phyloP scores from a whole-genome alignment of 805 yeast species.

The Monosporozyma solicola region DNA sequence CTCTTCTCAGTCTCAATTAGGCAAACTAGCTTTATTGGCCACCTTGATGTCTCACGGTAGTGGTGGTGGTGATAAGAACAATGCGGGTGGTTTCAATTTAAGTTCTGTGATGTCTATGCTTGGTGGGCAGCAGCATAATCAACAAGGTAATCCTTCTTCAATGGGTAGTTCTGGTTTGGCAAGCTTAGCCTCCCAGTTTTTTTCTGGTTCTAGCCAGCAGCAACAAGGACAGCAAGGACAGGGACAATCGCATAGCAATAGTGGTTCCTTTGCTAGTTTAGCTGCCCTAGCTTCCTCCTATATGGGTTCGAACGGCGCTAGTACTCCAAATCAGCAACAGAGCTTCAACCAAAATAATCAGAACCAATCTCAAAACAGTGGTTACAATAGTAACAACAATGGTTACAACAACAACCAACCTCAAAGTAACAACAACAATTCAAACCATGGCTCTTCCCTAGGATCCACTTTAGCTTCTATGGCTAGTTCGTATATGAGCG shows the following conservation, averaged over 20 bases:
- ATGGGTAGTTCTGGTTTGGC: slow-evolving; percentile 19
- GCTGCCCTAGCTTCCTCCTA: slow-evolving; percentile 15
- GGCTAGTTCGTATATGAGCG: slow-evolving; percentile 12
- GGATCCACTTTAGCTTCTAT: slow-evolving; percentile 14
- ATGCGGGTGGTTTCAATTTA: slow-evolving; percentile 14
- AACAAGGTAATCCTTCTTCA: slow-evolving; percentile 3
- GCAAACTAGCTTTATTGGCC: slow-evolving; percentile 24
- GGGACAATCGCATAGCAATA: slow-evolving; percentile 3
- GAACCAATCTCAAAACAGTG: not conserved
- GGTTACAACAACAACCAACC: not conserved
- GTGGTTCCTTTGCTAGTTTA: slow-evolving; percentile 13
- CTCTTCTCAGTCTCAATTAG: slow-evolving; percentile 21
- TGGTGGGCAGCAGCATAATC: slow-evolving; percentile 2
- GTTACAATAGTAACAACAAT: not conserved
- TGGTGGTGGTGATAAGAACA: slow-evolving; percentile 4
- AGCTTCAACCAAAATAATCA: slow-evolving; percentile 1
- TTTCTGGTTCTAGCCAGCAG: slow-evolving; percentile 8
- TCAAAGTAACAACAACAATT: not conserved
- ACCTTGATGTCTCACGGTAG: slow-evolving; percentile 13
- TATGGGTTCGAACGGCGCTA: slow-evolving; percentile 3
- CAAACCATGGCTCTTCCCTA: slow-evolving; percentile 5
- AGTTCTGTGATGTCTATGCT: slow-evolving; percentile 19
- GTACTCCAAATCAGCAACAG: not conserved
- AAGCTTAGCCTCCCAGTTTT: slow-evolving; percentile 21
- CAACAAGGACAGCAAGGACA: slow-evolving; percentile 4